A percentile compares a stretch with the other conserved stretches of the same genome.
Evolutionary conservation across 805 yeast species (phyloP).

Genomic region (Candida yuanshanica): DNA sequence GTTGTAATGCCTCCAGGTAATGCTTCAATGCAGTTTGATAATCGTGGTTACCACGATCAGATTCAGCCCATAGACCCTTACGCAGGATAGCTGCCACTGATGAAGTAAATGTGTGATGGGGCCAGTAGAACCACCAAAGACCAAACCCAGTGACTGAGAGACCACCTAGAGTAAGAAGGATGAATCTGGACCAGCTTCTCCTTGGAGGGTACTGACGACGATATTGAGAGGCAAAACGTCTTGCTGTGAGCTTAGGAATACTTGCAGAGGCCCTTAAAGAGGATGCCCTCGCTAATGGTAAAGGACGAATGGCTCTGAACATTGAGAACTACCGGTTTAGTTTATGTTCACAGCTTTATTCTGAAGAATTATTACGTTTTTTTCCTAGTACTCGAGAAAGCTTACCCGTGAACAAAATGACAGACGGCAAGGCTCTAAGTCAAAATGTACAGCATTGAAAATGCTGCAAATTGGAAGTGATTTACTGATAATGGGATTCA

Average conservation of each 20-base stretch:
- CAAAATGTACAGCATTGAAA: no score
- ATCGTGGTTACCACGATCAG: constrained; percentile 51
- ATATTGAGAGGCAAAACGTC: constrained; percentile 10
- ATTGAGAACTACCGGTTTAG: not conserved
- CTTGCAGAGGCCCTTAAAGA: not conserved
- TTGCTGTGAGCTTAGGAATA: not conserved
- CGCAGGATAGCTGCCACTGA: constrained; percentile 68
- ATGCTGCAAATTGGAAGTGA: no score
- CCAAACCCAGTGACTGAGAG: constrained; percentile 22
- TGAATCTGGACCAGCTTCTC: constrained; percentile 14
- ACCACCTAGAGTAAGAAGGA: constrained; percentile 19
- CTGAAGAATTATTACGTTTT: not conserved
- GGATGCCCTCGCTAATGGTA: not conserved
- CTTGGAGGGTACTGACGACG: constrained; percentile 5
- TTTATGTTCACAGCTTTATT: not conserved
- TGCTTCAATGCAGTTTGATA: constrained; percentile 61
- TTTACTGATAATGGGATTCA: no score
- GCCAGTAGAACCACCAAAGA: constrained; percentile 47
- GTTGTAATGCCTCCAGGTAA: constrained; percentile 69
- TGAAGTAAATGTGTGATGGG: constrained; percentile 61
- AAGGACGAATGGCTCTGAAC: not conserved
- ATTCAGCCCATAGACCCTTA: constrained; percentile 79
- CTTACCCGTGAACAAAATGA: no score
- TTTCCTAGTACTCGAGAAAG: no score
- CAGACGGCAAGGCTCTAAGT: no score